phyloP scores from a whole-genome alignment of 306 rosid species.

The Lagenaria siceraria region DNA sequence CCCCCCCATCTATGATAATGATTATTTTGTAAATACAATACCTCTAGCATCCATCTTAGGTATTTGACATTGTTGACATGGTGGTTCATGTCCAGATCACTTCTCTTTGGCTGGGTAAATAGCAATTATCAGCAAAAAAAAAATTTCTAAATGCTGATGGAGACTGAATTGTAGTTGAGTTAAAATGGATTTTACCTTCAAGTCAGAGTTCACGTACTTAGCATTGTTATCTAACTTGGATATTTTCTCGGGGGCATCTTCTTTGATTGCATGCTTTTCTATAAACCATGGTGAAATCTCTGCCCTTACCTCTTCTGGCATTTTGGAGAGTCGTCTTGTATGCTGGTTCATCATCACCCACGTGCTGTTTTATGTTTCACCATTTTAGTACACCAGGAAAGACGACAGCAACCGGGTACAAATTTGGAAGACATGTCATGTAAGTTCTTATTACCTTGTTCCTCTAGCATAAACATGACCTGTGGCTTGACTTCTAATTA shows the following conservation, averaged over 20 bases:
- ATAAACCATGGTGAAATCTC: conserved; percentile 87
- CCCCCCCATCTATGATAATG: too few relatives aligned
- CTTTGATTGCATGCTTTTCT: conserved; percentile 62
- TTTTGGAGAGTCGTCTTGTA: conserved; percentile 85
- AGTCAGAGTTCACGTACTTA: conserved; percentile 42
- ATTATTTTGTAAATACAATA: conserved; percentile 10
- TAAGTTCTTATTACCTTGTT: conserved; percentile 39
- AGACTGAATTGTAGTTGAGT: background rate
- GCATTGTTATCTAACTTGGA: conserved; percentile 60
- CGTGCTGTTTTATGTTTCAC: conserved; percentile 41
- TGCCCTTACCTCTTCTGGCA: conserved; percentile 79
- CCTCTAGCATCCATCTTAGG: conserved; percentile 93
- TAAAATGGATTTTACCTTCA: conserved; percentile 34
- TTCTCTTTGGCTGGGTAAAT: conserved; percentile 57
- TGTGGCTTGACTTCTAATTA: conserved; percentile 65
- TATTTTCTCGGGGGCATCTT: conserved; percentile 52
- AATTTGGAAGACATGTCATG: background rate
- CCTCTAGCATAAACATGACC: conserved; percentile 64
- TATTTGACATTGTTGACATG: conserved; percentile 93
- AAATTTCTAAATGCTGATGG: background rate
- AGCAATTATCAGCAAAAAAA: conserved; percentile 14
- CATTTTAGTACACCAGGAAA: conserved; percentile 10
- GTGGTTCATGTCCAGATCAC: conserved; percentile 87
- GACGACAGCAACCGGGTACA: background rate
- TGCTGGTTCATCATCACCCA: conserved; percentile 97